Evolutionary conservation across 495 filamentous ascomycete species (phyloP), one percentile per base, ranked within the genome.

Genomic region (Penicillium macrosclerotiorum): DNA sequence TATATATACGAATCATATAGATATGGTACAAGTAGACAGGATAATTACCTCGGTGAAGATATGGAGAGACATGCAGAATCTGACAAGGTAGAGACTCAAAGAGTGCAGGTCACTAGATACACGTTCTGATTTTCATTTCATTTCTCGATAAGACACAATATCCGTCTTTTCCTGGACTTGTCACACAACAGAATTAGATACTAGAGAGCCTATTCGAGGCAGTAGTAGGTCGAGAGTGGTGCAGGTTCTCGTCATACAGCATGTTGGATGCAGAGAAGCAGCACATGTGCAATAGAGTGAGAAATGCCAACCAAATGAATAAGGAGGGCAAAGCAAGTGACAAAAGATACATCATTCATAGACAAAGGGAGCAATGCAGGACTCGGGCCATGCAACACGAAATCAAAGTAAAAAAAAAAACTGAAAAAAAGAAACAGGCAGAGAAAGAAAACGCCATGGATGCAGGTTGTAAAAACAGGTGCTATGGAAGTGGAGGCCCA

Each of bases 211-310:
- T 44, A 16, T n/a, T 26, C 25, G 30, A 20, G 36, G 40, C 22
- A 39, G 12, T 25, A 12, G 25, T 6, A 8, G 12, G 20, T 14
- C 11, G 25, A 12, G 23, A 12, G 14, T 2, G 35, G 36, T 31
- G 42, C 22, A 37, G 12, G 25, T 27, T 35, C 45, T 41, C 48
- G 37, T 46, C 39, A 49, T 39, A 39, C 38, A 40, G 40, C 27
- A 50, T 44, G 33, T 33, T 50, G 47, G 40, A 50, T 50, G 47
- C 40, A 50, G 18, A 50, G 47, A 24, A 14, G 18, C 34, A 36
- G 42, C 30, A 39, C 44, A 24, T 16, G 38, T 50, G 40, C 47
- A 44, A 38, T 33, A n/a, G 24, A 39, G 27, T 22, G 26, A 20
- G 18, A 38, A 13, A 38, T 12, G 22, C 36, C 36, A 25, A n/a